Base-by-base conservation (phyloP, 1,284 basidiomycete species). In the Cryptococcus maquisensis region DNA sequence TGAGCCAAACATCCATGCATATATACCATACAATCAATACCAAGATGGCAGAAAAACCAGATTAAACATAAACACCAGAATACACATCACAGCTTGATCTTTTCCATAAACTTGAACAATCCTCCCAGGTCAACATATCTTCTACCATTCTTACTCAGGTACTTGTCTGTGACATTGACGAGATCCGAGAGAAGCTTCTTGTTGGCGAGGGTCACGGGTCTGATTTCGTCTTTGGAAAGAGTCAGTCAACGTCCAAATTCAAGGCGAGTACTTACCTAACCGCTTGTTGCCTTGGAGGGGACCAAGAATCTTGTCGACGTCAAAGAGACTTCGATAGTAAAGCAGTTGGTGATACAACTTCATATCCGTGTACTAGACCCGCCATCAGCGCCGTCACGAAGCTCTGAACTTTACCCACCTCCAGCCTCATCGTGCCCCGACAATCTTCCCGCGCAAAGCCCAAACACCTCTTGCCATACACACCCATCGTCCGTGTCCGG, bases 331-430 rank as follows among this genome's bases (percentile, higher is more conserved):
- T 23, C 80, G 75, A 72, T 86, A 93, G 77, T 86, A 95, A 51
- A 90, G 78, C 35, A 97, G 78, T 73, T 97, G 93, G 64, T 86
- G 88, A 73, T 96, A 95, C 47, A 97, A 78, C 65, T 84, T 81
- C 8, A 81, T 78, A 68, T 95, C 92, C 35, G 87, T 82, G 72
- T 94, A 97, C 88, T 93, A 64, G 10, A 32, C 1, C 49, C 15
- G 28, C 35, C 24, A 49, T 43, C 42, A 20, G 39, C 26, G 12
- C 20, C 24, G 28, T 24, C 9, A n/a, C 16, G 37, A 28, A 32
- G 49, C 7, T 8, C 16, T 32, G 28, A 32, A 3, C 20, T 16
- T 24, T 48, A 77, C 83, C 47, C 65, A 90, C 89, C 81, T 93
- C 90, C 59, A 89, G 85, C 15, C 80, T 66, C 47, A 90, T 86